Conservation (phyloP, 176 grass and related monocot genomes). For the Microstegium vimineum region DNA sequence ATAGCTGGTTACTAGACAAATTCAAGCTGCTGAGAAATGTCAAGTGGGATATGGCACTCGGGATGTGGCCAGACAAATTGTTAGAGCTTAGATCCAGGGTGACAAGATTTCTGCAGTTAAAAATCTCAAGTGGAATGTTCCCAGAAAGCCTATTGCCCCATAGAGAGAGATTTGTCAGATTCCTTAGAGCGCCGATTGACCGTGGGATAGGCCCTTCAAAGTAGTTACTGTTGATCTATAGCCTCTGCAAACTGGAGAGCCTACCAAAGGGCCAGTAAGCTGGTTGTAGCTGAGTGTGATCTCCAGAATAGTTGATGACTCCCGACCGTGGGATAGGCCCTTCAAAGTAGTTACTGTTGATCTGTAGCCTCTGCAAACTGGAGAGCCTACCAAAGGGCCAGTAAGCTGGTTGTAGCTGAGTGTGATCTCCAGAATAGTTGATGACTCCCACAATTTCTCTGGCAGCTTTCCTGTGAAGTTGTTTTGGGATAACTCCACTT, state of each 20-base stretch:
- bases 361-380: slow-evolving; percentile 62
- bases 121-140: slow-evolving; percentile 74
- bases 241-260: slow-evolving; percentile 58
- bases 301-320: no score
- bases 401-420: slow-evolving; percentile 74
- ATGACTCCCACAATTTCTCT: slow-evolving; percentile 63
- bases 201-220: slow-evolving; percentile 68
- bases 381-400: slow-evolving; percentile 55
- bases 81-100: slow-evolving; percentile 79
- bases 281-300: no score
- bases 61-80: slow-evolving; percentile 66
- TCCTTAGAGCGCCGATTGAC: slow-evolving; percentile 62
- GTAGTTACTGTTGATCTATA: slow-evolving; percentile 75
- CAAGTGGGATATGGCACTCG: slow-evolving; percentile 64
- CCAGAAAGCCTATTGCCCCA: slow-evolving; percentile 78
- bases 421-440: slow-evolving; percentile 63
- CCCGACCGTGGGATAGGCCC: slow-evolving; percentile 66
- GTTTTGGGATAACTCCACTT: slow-evolving; percentile 70
- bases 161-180: slow-evolving; percentile 82
- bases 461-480: slow-evolving; percentile 71
- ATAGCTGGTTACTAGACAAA: slow-evolving; percentile 75
- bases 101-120: slow-evolving; percentile 79
- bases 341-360: slow-evolving; percentile 77
- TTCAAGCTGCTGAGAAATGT: slow-evolving; percentile 79
- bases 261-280: slow-evolving; percentile 66